Percentiles rank a stretch among this genome's conserved stretches.
Evolutionary conservation across 108 stramenopile genomes (phyloP).

Genomic region (Stephanodiscus triporus): DNA sequence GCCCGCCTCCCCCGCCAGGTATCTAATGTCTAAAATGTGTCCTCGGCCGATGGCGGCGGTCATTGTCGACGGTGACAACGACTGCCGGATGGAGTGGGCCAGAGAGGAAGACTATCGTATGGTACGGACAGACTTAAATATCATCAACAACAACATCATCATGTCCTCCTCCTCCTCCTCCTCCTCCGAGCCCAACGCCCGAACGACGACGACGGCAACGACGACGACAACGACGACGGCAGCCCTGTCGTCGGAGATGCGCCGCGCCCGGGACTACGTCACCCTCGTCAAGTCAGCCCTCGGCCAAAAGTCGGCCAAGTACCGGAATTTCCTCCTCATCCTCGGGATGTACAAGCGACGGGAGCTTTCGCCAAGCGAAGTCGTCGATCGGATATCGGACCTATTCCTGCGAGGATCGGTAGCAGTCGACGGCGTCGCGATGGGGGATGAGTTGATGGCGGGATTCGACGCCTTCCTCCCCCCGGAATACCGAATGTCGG

Average conservation of each 20-base stretch:
- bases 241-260: not conserved
- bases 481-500: slow-evolving; percentile 5
- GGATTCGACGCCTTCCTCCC: slow-evolving; percentile 27
- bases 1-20: too few relatives aligned
- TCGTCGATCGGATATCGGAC: slow-evolving; percentile 10
- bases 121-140: too few relatives aligned
- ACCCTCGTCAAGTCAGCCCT: slow-evolving; percentile 5
- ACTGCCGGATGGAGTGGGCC: too few relatives aligned
- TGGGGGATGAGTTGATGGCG: not conserved
- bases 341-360: slow-evolving; percentile 4
- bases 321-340: slow-evolving; percentile 3
- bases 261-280: slow-evolving; percentile 12
- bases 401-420: slow-evolving; percentile 2
- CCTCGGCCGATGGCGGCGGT: too few relatives aligned
- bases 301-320: not conserved
- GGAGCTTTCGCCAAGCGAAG: slow-evolving; percentile 3
- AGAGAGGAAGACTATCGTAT: too few relatives aligned
- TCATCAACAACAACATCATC: too few relatives aligned
- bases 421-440: not conserved
- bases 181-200: too few relatives aligned
- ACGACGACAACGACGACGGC: too few relatives aligned
- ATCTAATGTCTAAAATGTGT: too few relatives aligned
- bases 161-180: too few relatives aligned
- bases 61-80: too few relatives aligned
- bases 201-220: too few relatives aligned